phyloP scores from a whole-genome alignment of 352 stramenopile genomes.

The Pythium diclinum region DNA sequence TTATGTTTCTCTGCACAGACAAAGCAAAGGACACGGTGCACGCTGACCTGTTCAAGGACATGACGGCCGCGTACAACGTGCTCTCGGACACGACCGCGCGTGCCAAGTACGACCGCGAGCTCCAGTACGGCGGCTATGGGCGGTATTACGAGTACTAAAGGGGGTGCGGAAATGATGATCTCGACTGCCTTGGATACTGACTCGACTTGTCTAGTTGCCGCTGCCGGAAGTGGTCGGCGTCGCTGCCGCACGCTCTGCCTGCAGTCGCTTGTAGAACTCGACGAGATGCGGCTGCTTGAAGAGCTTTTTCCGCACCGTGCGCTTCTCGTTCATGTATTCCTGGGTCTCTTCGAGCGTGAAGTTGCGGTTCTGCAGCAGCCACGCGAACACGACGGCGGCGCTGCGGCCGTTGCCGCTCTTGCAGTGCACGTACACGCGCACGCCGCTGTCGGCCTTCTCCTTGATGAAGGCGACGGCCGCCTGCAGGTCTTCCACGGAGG shows the following conservation, averaged over 20 bases:
- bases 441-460: conserved; percentile 76
- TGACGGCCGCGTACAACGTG: conserved; percentile 83
- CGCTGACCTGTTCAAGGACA: conserved; percentile 80
- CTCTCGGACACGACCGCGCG: conserved; percentile 59
- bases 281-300: conserved; percentile 88
- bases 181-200: neutral
- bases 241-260: conserved; percentile 1
- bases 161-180: neutral
- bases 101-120: conserved; percentile 71
- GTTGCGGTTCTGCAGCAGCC: conserved; percentile 73
- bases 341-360: conserved; percentile 84
- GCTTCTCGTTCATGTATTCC: conserved; percentile 83
- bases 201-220: conserved; percentile 7
- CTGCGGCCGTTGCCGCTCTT: conserved; percentile 94
- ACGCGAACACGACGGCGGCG: conserved; percentile 90
- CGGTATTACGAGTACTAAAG: conserved; percentile 40
- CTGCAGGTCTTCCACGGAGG: conserved; percentile 61
- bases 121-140: conserved; percentile 57
- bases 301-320: conserved; percentile 87
- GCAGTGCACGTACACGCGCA: conserved; percentile 96
- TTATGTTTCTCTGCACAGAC: conserved; percentile 32
- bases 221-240: neutral
- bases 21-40: conserved; percentile 65
- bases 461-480: conserved; percentile 88
- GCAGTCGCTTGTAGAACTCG: conserved; percentile 68